Percentiles rank a stretch among this genome's conserved stretches.
Conservation (phyloP, 2,329 filamentous ascomycete species). For the Akanthomyces dipterigenus region DNA sequence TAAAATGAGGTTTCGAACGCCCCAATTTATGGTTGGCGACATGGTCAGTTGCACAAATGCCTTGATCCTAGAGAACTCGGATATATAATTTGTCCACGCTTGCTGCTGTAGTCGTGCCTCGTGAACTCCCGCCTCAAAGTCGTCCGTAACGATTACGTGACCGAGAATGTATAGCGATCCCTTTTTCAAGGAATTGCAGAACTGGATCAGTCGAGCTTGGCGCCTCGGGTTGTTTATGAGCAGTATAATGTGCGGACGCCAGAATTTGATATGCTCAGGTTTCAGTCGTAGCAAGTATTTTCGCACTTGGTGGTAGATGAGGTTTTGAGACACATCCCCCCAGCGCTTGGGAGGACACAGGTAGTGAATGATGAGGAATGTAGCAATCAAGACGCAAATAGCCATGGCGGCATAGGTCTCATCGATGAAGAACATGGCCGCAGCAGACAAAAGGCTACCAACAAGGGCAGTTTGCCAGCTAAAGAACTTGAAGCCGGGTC, state of each 20-base stretch:
- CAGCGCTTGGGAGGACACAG: constrained; percentile 78
- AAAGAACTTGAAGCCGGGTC: constrained; percentile 84
- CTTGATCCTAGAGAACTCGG: constrained; percentile 76
- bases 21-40: constrained; percentile 78
- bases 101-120: constrained; percentile 76
- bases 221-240: constrained; percentile 76
- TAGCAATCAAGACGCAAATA: constrained; percentile 63
- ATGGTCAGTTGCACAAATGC: constrained; percentile 84
- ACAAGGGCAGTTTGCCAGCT: constrained; percentile 74
- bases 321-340: constrained; percentile 83
- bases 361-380: constrained; percentile 82
- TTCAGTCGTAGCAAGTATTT: constrained; percentile 80
- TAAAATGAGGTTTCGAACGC: constrained; percentile 72
- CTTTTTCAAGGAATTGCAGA: constrained; percentile 88
- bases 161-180: constrained; percentile 78
- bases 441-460: constrained; percentile 68
- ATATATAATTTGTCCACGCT: constrained; percentile 78
- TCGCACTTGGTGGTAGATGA: constrained; percentile 80
- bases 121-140: constrained; percentile 71
- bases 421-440: constrained; percentile 87
- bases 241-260: constrained; percentile 80
- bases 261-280: constrained; percentile 89
- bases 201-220: constrained; percentile 78
- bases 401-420: constrained; percentile 71
- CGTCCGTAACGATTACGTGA: constrained; percentile 79